Percentiles rank a stretch among this genome's conserved stretches.
These are phyloP conservation scores for Sodiomyces alkalinus DNA, from an alignment of 2,329 filamentous ascomycete genomes.

Conservation along the genomic window DNA sequence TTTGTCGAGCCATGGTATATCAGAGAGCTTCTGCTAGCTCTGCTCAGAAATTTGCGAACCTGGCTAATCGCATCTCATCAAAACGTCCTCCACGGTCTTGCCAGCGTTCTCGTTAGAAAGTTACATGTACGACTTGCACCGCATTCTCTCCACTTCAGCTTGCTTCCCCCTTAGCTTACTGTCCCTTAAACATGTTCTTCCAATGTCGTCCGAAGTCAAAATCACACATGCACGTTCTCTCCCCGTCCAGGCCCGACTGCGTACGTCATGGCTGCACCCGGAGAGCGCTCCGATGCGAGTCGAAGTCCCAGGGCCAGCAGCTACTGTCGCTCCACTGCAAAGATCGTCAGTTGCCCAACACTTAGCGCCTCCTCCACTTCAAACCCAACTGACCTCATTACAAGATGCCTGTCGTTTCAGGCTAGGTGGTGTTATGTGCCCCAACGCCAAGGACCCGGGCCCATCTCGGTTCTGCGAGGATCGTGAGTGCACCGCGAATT, in stretches of 20 bases:
- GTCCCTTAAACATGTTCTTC: constrained; percentile 7
- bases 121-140: too few relatives aligned
- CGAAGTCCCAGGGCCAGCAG: neutral
- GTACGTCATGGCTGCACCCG: constrained; percentile 4
- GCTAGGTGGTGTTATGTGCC: constrained; percentile 7
- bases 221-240: neutral
- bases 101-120: too few relatives aligned
- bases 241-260: constrained; percentile 3
- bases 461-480: constrained; percentile 7
- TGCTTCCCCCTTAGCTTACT: neutral
- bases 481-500: constrained; percentile 6
- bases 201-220: constrained; percentile 4
- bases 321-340: constrained; percentile 8
- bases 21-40: too few relatives aligned
- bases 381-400: neutral
- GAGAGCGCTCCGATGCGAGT: constrained; percentile 6
- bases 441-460: constrained; percentile 5
- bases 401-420: constrained; percentile 9
- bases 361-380: neutral
- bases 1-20: too few relatives aligned
- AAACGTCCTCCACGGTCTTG: too few relatives aligned
- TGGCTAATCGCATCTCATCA: too few relatives aligned
- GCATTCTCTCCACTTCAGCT: neutral
- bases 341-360: constrained; percentile 4
- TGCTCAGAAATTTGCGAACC: too few relatives aligned